Evolutionary conservation across 2,329 filamentous ascomycete genomes (phyloP).

Genomic region (Torrubiellomyces zombiae): DNA sequence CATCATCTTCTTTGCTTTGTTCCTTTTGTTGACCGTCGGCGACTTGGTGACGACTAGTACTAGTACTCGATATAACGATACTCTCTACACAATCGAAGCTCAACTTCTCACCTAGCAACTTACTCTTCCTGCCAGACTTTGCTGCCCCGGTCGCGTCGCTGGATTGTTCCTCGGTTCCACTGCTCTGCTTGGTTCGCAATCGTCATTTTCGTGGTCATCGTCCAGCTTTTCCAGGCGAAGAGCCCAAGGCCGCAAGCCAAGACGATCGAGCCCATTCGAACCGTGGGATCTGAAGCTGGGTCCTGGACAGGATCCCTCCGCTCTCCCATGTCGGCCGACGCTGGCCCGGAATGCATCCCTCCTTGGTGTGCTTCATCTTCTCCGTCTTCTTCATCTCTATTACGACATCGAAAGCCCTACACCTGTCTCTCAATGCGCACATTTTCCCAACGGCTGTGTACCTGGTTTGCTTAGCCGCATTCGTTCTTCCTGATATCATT

Average conservation of each 20-base stretch:
- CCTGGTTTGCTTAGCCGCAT: slow-evolving; percentile 15
- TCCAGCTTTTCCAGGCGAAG: neutral
- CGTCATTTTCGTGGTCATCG: neutral
- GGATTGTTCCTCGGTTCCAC: neutral
- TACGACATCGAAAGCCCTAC: slow-evolving; percentile 12
- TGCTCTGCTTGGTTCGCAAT: neutral
- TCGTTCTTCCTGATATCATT: slow-evolving; percentile 13
- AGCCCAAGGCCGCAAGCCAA: neutral
- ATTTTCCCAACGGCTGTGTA: slow-evolving; percentile 12
- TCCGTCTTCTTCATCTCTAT: slow-evolving; percentile 13
- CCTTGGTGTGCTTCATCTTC: slow-evolving; percentile 12
- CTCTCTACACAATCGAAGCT: too few species aligned
- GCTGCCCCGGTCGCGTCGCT: neutral
- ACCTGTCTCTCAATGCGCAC: slow-evolving; percentile 11
- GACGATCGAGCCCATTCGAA: neutral
- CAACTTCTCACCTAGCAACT: too few species aligned
- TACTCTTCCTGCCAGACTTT: too few species aligned
- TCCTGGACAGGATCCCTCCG: neutral
- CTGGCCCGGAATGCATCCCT: slow-evolving; percentile 4
- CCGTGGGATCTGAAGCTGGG: neutral
- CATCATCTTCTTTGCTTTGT: too few species aligned
- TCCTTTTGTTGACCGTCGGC: too few species aligned
- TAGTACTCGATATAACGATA: too few species aligned
- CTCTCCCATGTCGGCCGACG: slow-evolving; percentile 3
- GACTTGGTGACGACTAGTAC: too few species aligned